Conservation (phyloP, 1,139 yeast genomes). For the Saccharomycopsis hybrid region DNA sequence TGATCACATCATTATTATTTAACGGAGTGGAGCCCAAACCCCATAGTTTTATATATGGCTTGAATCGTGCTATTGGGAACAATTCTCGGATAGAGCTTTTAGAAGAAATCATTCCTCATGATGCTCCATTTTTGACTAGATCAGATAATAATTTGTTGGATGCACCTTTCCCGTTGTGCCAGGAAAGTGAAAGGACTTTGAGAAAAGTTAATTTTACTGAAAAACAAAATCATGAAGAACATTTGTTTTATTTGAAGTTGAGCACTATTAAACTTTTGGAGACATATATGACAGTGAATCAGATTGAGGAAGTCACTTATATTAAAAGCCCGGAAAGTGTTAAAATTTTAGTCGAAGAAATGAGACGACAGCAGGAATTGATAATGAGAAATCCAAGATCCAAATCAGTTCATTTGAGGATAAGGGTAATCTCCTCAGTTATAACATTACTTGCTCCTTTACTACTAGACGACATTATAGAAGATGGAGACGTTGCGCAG, state of each 20-base stretch:
- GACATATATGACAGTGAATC: conserved; percentile 33
- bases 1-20: conserved; percentile 10
- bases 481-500: conserved; percentile 3
- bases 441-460: conserved; percentile 22
- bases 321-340: conserved; percentile 33
- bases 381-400: conserved; percentile 45
- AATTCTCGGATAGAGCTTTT: conserved; percentile 33
- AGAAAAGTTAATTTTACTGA: conserved; percentile 15
- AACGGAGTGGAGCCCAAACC: conserved; percentile 5
- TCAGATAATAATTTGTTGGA: conserved; percentile 7
- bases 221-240: conserved; percentile 37
- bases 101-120: conserved; percentile 27
- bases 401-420: conserved; percentile 34
- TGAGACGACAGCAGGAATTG: conserved; percentile 47
- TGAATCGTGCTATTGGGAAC: conserved; percentile 49
- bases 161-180: conserved; percentile 22
- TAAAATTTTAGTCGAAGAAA: conserved; percentile 39
- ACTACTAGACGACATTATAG: conserved; percentile 4
- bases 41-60: conserved; percentile 32
- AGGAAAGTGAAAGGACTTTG: conserved; percentile 8
- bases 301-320: conserved; percentile 30
- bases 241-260: conserved; percentile 35
- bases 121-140: conserved; percentile 12
- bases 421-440: conserved; percentile 36
- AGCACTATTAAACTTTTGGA: conserved; percentile 42